Evolutionary conservation across 2,329 filamentous ascomycete genomes (phyloP).

Genomic region (Sarocladium kiliense): DNA sequence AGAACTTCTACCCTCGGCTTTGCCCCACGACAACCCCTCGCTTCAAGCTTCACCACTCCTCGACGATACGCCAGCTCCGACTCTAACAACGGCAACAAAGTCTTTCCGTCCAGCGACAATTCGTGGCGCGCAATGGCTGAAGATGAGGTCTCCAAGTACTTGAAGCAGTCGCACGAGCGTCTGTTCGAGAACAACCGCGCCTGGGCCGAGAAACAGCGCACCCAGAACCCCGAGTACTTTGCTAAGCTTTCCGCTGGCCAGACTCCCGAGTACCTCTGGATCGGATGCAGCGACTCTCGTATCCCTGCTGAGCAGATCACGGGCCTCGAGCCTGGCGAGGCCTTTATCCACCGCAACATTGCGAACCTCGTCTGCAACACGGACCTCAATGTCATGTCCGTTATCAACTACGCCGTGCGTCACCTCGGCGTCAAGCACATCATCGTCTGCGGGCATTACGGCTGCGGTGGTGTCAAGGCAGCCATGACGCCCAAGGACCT

Average conservation of each 20-base stretch:
- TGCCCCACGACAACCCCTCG: not conserved
- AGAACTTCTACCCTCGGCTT: not conserved
- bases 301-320: constrained; percentile 89
- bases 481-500: constrained; percentile 68
- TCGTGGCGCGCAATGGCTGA: constrained; percentile 26
- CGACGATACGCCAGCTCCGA: not conserved
- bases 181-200: constrained; percentile 64
- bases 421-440: constrained; percentile 80
- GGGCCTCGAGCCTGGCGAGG: constrained; percentile 78
- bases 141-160: constrained; percentile 46
- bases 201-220: constrained; percentile 57
- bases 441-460: constrained; percentile 74
- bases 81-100: constrained; percentile 9
- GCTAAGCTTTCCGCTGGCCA: constrained; percentile 59
- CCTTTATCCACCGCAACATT: constrained; percentile 93
- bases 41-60: not conserved
- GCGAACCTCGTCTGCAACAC: constrained; percentile 79
- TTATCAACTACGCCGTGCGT: constrained; percentile 82
- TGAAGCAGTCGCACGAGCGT: constrained; percentile 58
- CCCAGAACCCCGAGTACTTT: constrained; percentile 61
- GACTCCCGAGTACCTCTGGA: constrained; percentile 72
- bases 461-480: constrained; percentile 71
- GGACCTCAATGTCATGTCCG: constrained; percentile 74
- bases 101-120: constrained; percentile 10
- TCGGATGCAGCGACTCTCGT: constrained; percentile 86